These are phyloP conservation scores for Picea glauca DNA, from an alignment of 75 land plant genomes.

Conservation along the genomic window DNA sequence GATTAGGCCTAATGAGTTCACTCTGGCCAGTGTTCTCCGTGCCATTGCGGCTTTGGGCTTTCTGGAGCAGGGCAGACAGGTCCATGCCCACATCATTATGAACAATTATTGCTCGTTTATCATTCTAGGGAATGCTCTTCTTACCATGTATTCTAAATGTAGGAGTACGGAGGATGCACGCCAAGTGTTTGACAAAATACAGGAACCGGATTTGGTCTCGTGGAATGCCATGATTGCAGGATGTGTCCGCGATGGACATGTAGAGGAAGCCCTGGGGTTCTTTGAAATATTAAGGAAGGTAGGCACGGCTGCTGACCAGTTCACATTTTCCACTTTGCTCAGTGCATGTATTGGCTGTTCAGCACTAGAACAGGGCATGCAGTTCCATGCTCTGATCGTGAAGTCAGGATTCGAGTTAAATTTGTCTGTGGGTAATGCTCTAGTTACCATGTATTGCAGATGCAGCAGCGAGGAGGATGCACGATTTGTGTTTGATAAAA, in stretches of 20 bases:
- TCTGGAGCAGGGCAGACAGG: slow-evolving; percentile 20
- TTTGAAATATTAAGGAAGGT: not conserved
- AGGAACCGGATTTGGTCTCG: slow-evolving; percentile 28
- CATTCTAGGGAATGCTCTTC: slow-evolving; percentile 33
- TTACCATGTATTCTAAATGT: slow-evolving; percentile 30
- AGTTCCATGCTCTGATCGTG: slow-evolving; percentile 18
- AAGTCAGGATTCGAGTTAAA: not conserved
- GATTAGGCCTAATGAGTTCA: too few species aligned
- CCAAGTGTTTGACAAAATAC: slow-evolving; percentile 45
- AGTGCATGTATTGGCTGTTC: slow-evolving; percentile 15
- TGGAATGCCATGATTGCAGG: slow-evolving; percentile 55
- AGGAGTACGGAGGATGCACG: slow-evolving; percentile 26
- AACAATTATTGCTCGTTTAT: not conserved
- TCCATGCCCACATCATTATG: slow-evolving; percentile 8
- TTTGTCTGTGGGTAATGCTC: not conserved
- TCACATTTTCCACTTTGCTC: slow-evolving; percentile 34
- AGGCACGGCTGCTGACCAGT: slow-evolving; percentile 24
- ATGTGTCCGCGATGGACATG: not conserved
- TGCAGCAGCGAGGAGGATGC: not conserved
- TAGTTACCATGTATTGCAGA: slow-evolving; percentile 7
- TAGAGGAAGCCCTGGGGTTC: not conserved
- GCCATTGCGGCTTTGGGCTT: too few species aligned
- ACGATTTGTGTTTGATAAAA: not conserved
- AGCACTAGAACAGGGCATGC: slow-evolving; percentile 16
- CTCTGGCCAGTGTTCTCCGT: too few species aligned